Conservation (phyloP, 1,284 basidiomycete genomes). For the Cryptococcus hybrid region DNA sequence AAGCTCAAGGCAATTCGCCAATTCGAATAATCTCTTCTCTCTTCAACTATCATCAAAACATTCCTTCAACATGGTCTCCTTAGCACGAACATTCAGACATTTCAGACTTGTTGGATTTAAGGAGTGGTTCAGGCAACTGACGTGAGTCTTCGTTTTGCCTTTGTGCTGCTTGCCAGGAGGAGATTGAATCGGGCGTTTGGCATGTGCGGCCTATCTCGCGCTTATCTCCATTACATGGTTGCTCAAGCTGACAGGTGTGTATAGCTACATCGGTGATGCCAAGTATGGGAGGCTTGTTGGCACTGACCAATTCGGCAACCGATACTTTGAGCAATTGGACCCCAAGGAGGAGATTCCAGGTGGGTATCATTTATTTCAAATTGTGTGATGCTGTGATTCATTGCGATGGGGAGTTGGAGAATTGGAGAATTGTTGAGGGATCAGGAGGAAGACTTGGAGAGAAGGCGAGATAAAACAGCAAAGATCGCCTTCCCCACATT, state of each 20-base stretch:
- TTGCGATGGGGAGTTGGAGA: background rate
- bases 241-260: slow-evolving; percentile 3
- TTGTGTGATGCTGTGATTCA: background rate
- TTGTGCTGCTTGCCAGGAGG: too few species aligned
- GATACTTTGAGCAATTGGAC: slow-evolving; percentile 86
- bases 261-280: slow-evolving; percentile 84
- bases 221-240: background rate
- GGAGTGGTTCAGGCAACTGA: slow-evolving; percentile 74
- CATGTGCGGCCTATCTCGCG: too few species aligned
- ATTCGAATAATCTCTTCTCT: background rate
- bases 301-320: slow-evolving; percentile 86
- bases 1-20: background rate
- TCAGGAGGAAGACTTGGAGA: background rate
- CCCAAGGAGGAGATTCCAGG: slow-evolving; percentile 80
- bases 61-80: slow-evolving; percentile 60
- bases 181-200: too few species aligned
- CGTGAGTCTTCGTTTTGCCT: slow-evolving; percentile 28
- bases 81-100: slow-evolving; percentile 71
- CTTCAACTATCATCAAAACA: background rate
- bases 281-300: slow-evolving; percentile 78
- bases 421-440: background rate
- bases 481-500: background rate
- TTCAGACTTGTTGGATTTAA: slow-evolving; percentile 69
- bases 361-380: slow-evolving; percentile 43
- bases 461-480: background rate